Base-by-base conservation (phyloP, 805 yeast species). In the Yamadazyma ubonensis region DNA sequence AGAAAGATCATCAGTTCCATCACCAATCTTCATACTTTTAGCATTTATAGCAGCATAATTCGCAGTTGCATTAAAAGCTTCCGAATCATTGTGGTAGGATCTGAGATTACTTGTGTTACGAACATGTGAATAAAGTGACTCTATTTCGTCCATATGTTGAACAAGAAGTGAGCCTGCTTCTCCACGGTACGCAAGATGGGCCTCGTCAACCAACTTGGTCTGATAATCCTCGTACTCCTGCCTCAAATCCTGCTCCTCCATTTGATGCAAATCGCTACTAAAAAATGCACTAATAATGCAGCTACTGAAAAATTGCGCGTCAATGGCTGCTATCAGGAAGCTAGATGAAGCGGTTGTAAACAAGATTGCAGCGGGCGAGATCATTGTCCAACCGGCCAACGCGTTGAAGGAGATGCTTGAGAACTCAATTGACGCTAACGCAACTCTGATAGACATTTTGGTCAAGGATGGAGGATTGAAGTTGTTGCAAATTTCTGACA, bases 331-430 rank as follows among this genome's bases (percentile, higher is more conserved):
- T 5, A 32, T 38, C 23, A 31, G 16, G 20, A 38, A 76, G 12
- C 72, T 91, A 17, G 93, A 83, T 32, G 66, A 66, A 11, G 58
- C 78, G 2, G 97, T 90, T 15, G 86, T 93, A 35, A 90, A 89
- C 58, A 77, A 83, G 45, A 93, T 93, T 19, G 99, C 99, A 0
- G 99, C 99, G 1, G 99, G 99, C 0, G 98, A 93, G 64, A 87
- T 93, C 62, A 86, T 93, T 42, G 76, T 90, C 19, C 91, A 90
- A 4, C 98, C 99, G 0, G 85, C 91, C 4, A 93, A 91, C 58
- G 99, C 99, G 0, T 65, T 93, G 29, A 93, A 93, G 57, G 99
- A 93, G 59, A 67, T 93, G 67, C 65, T 93, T 44, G 99, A 93
- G 63, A 93, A 93, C 67, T 77, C 95, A 5, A 79, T 93, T 9